phyloP scores from a whole-genome alignment of 306 rosid genomes.

The Mimosa bimucronata region DNA sequence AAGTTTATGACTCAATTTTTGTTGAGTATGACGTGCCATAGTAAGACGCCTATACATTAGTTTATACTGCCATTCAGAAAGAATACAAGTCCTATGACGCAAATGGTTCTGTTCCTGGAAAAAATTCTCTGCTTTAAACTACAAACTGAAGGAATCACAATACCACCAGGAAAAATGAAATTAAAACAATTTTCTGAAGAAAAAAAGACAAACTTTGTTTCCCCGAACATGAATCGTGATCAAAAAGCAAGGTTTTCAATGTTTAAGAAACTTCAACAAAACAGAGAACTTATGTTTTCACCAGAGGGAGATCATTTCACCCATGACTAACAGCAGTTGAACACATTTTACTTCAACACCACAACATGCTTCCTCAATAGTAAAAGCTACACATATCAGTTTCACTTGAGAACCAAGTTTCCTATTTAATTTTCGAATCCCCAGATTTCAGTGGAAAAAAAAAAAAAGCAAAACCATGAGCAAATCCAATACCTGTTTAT shows the following conservation, averaged over 20 bases:
- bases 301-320: not conserved
- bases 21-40: too few relatives aligned
- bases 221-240: slow-evolving; percentile 9
- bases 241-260: not conserved
- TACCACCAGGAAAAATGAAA: too few relatives aligned
- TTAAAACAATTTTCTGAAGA: too few relatives aligned
- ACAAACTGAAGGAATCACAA: too few relatives aligned
- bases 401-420: not conserved
- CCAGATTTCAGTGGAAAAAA: slow-evolving; percentile 16
- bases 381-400: not conserved
- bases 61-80: too few relatives aligned
- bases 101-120: too few relatives aligned
- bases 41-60: too few relatives aligned
- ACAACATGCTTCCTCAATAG: not conserved
- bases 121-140: too few relatives aligned
- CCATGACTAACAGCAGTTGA: not conserved
- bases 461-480: not conserved
- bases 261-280: not conserved
- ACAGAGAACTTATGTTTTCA: not conserved
- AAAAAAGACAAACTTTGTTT: not conserved
- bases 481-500: slow-evolving; percentile 62
- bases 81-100: too few relatives aligned
- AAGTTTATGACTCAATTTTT: too few relatives aligned
- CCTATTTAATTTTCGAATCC: not conserved
- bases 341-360: not conserved